A percentile compares a stretch with the other conserved stretches of the same genome.
Conservation (phyloP, 2,329 filamentous ascomycete genomes). For the Microthyrium microscopicum region DNA sequence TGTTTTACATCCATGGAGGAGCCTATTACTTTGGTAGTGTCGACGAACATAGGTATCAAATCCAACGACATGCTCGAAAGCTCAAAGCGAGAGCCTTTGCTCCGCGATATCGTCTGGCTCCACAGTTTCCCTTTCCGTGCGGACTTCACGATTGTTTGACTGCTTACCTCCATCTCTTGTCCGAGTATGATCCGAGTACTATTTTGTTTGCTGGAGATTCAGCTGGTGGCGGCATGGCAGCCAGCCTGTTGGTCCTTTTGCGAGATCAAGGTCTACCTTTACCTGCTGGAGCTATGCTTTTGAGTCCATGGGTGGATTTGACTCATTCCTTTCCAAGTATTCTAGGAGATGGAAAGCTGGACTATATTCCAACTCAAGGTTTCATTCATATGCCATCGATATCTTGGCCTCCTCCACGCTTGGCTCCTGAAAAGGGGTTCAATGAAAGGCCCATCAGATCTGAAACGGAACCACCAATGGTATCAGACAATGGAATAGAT, state of each 20-base stretch:
- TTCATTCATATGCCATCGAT: constrained; percentile 81
- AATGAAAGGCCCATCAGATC: no score
- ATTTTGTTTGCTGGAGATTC: constrained; percentile 87
- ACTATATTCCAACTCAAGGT: constrained; percentile 77
- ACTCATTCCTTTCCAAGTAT: constrained; percentile 92
- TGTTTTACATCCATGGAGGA: constrained; percentile 88
- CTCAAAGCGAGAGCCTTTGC: constrained; percentile 80
- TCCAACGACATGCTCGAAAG: constrained; percentile 90
- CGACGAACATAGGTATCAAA: constrained; percentile 94
- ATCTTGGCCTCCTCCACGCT: constrained; percentile 84
- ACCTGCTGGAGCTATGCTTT: constrained; percentile 75
- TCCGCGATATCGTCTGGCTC: constrained; percentile 68
- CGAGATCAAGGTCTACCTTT: constrained; percentile 70
- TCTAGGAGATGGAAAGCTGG: constrained; percentile 51
- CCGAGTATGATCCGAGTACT: constrained; percentile 57
- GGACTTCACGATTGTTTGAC: constrained; percentile 80
- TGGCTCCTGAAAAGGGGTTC: no score
- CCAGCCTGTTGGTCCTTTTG: constrained; percentile 62
- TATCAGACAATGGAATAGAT: no score
- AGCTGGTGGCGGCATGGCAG: constrained; percentile 77
- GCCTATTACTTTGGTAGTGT: constrained; percentile 93
- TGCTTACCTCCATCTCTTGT: constrained; percentile 69
- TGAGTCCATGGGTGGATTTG: constrained; percentile 91
- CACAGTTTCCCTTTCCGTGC: constrained; percentile 92
- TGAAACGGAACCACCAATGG: no score